Percentiles rank a stretch among this genome's conserved stretches.
These are phyloP conservation scores for Curvularia eragrostidis DNA, from an alignment of 2,329 filamentous ascomycete species.

Conservation along the genomic window DNA sequence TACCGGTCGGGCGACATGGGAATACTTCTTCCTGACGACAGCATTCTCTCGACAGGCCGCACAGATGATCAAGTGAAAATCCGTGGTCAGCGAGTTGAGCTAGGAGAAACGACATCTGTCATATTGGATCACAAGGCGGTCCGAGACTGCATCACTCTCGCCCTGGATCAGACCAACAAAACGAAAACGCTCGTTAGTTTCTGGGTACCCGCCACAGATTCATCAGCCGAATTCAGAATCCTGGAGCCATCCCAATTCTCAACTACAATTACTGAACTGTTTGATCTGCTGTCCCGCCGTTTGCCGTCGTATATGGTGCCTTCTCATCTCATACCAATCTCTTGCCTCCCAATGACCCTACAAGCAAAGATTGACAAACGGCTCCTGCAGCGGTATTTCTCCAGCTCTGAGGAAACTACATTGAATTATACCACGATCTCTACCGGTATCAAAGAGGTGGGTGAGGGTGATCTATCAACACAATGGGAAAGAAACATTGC, in stretches of 20 bases:
- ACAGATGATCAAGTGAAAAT: conserved; percentile 83
- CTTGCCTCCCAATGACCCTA: conserved; percentile 71
- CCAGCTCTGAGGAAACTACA: conserved; percentile 53
- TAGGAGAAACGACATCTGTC: conserved; percentile 73
- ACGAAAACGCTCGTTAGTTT: conserved; percentile 70
- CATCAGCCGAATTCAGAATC: conserved; percentile 41
- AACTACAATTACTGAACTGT: conserved; percentile 54
- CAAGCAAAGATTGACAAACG: conserved; percentile 77
- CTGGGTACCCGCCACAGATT: conserved; percentile 60
- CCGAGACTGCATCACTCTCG: conserved; percentile 68
- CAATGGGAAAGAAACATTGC: conserved; percentile 64
- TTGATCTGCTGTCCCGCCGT: conserved; percentile 59
- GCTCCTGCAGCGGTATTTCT: conserved; percentile 59
- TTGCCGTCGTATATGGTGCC: conserved; percentile 83
- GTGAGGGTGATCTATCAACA: conserved; percentile 58
- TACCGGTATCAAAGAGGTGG: conserved; percentile 40
- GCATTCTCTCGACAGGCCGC: conserved; percentile 74
- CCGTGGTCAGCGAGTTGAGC: conserved; percentile 79
- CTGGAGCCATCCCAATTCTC: conserved; percentile 48
- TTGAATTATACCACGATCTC: conserved; percentile 53
- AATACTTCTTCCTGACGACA: conserved; percentile 77
- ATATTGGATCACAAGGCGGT: conserved; percentile 62
- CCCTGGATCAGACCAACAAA: conserved; percentile 56
- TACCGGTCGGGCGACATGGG: conserved; percentile 87
- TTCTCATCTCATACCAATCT: conserved; percentile 73